phyloP scores from a whole-genome alignment of 371 early-diverging fungal species.

The Syncephalis plumigaleata region DNA sequence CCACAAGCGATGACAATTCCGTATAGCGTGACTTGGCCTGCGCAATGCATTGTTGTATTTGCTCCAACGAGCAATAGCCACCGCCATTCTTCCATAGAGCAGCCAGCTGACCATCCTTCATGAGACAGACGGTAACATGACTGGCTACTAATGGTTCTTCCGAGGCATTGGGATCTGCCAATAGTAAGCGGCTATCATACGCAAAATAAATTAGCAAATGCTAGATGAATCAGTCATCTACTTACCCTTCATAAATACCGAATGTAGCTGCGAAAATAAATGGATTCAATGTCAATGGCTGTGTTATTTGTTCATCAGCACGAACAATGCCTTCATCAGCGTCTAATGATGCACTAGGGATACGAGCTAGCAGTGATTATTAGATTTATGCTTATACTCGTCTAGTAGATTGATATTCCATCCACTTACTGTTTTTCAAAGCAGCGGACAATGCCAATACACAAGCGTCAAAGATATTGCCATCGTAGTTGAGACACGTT shows the following conservation, averaged over 20 bases:
- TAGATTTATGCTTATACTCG: neutral
- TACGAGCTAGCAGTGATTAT: constrained; percentile 21
- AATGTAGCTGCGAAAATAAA: constrained; percentile 45
- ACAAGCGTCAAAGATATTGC: constrained; percentile 79
- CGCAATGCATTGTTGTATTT: constrained; percentile 21
- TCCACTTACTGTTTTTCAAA: constrained; percentile 35
- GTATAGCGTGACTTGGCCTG: constrained; percentile 17
- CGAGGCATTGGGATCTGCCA: constrained; percentile 59
- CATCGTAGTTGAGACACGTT: constrained; percentile 79
- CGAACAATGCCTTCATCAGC: constrained; percentile 40
- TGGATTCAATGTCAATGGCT: constrained; percentile 25
- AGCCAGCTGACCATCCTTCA: constrained; percentile 28
- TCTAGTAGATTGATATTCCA: neutral
- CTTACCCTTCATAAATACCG: constrained; percentile 36
- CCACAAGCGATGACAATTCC: too few relatives aligned
- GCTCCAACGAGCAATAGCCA: constrained; percentile 13
- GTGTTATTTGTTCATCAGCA: constrained; percentile 19
- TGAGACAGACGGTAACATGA: constrained; percentile 35
- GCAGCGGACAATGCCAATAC: constrained; percentile 59
- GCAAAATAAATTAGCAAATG: neutral
- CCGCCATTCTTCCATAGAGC: constrained; percentile 36
- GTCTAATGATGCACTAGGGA: constrained; percentile 39
- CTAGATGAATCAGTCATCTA: neutral
- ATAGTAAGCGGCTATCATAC: constrained; percentile 16
- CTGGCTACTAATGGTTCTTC: constrained; percentile 45